Evolutionary conservation across 805 yeast species (phyloP).

Genomic region (Hagleromyces aurorensis): DNA sequence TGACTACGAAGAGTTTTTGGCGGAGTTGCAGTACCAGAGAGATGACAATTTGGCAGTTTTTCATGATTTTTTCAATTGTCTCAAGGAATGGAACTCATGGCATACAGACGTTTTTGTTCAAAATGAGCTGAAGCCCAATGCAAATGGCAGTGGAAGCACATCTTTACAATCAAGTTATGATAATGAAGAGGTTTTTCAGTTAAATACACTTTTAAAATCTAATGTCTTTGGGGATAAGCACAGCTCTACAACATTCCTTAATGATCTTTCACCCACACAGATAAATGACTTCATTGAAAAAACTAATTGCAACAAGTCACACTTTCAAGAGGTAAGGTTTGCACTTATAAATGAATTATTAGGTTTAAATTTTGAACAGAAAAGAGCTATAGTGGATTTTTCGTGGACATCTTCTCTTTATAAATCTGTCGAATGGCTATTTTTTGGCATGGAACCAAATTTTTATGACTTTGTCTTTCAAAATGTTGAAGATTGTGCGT

Average conservation of each 20-base stretch:
- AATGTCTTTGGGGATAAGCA: conserved; percentile 22
- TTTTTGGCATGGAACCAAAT: conserved; percentile 26
- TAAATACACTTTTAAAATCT: conserved; percentile 28
- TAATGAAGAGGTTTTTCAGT: conserved; percentile 17
- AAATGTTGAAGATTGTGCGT: conserved; percentile 7
- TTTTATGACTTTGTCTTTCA: conserved; percentile 16
- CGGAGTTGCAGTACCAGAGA: conserved; percentile 4
- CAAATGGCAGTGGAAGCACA: conserved; percentile 3
- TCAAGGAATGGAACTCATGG: conserved; percentile 32
- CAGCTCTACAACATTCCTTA: conserved; percentile 7
- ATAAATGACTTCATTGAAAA: conserved; percentile 19
- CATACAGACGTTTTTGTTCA: conserved; percentile 27
- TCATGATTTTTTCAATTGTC: conserved; percentile 29
- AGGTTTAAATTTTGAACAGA: conserved; percentile 6
- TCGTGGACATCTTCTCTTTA: conserved; percentile 35
- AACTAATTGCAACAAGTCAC: conserved; percentile 25
- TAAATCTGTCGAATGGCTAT: conserved; percentile 27
- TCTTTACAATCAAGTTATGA: too few species aligned
- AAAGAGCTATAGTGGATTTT: conserved; percentile 32
- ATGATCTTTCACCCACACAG: conserved; percentile 12
- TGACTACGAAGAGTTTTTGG: conserved; percentile 4
- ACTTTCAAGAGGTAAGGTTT: conserved; percentile 35
- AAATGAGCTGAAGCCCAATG: conserved; percentile 9
- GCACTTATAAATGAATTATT: conserved; percentile 25
- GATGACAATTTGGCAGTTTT: conserved; percentile 3